Evolutionary conservation across 169 alveolate genomes (phyloP).

Genomic region (Plasmodium inui): DNA sequence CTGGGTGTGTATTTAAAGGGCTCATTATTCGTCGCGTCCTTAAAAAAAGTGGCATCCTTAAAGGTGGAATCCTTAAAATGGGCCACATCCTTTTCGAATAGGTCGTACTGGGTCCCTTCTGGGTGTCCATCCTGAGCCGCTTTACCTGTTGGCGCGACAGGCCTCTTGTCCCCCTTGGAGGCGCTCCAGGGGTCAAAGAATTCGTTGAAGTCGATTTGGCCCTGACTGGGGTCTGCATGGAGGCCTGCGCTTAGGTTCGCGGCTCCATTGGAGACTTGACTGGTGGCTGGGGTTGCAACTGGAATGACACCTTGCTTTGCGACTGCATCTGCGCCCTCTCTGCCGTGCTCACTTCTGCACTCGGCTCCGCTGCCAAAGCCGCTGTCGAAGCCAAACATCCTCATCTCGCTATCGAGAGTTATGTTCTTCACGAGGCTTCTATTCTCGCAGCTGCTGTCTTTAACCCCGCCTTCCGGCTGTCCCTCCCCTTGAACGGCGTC

Average conservation of each 20-base stretch:
- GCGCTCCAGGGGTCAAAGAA: constrained; percentile 66
- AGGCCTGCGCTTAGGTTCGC: neutral
- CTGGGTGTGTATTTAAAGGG: neutral
- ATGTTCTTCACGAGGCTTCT: neutral
- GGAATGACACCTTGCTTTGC: neutral
- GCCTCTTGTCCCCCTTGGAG: neutral
- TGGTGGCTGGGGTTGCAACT: neutral
- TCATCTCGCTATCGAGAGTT: neutral
- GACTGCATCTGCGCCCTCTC: neutral
- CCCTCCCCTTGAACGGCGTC: neutral
- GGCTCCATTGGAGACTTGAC: neutral
- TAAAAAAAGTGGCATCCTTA: neutral
- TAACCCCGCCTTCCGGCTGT: neutral
- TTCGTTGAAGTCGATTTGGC: neutral
- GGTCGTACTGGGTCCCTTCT: neutral
- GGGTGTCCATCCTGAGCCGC: neutral
- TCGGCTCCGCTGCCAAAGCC: neutral
- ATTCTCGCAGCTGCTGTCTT: neutral
- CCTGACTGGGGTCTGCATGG: neutral
- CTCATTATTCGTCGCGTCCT: neutral
- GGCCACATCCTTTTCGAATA: neutral
- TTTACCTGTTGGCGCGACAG: too few relatives aligned
- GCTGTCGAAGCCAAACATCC: neutral
- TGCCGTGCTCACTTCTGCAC: too few relatives aligned
- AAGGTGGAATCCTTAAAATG: neutral